Evolutionary conservation across 805 yeast genomes (phyloP).

Genomic region (Metschnikowia borealis): DNA sequence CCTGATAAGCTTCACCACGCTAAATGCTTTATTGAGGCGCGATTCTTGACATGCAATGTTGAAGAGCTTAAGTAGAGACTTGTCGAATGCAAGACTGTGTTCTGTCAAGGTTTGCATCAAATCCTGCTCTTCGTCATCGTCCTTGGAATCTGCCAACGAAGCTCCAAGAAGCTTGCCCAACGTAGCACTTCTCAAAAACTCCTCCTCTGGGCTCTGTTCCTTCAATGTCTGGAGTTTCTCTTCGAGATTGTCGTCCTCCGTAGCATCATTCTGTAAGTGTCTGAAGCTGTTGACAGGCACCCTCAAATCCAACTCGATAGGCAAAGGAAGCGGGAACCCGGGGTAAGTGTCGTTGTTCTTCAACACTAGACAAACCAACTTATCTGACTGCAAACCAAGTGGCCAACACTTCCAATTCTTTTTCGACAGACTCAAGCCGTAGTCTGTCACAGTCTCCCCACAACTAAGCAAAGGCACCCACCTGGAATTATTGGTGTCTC

Average conservation of each 20-base stretch:
- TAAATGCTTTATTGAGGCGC: conserved; percentile 61
- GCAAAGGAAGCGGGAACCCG: conserved; percentile 77
- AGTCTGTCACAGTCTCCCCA: conserved; percentile 38
- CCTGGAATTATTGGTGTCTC: conserved; percentile 66
- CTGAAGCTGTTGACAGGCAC: conserved; percentile 50
- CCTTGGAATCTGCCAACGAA: conserved; percentile 32
- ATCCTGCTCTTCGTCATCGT: conserved; percentile 33
- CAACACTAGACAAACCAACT: conserved; percentile 68
- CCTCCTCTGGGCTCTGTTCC: conserved; percentile 55
- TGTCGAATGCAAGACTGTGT: conserved; percentile 63
- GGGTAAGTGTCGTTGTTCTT: conserved; percentile 68
- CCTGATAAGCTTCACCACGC: conserved; percentile 63
- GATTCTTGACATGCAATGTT: conserved; percentile 69
- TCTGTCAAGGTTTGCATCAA: conserved; percentile 47
- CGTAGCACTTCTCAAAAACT: conserved; percentile 54
- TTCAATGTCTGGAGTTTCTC: conserved; percentile 16
- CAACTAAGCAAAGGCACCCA: conserved; percentile 86
- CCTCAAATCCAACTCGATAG: conserved; percentile 68
- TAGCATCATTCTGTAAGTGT: conserved; percentile 21
- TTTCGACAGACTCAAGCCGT: conserved; percentile 44
- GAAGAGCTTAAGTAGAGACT: conserved; percentile 70
- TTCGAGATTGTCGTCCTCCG: conserved; percentile 25
- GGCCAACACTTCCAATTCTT: conserved; percentile 81
- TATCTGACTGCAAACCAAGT: conserved; percentile 67
- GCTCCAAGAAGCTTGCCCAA: conserved; percentile 62